phyloP scores from a whole-genome alignment of 371 early-diverging fungal genomes.

The Haplosporangium sp. region DNA sequence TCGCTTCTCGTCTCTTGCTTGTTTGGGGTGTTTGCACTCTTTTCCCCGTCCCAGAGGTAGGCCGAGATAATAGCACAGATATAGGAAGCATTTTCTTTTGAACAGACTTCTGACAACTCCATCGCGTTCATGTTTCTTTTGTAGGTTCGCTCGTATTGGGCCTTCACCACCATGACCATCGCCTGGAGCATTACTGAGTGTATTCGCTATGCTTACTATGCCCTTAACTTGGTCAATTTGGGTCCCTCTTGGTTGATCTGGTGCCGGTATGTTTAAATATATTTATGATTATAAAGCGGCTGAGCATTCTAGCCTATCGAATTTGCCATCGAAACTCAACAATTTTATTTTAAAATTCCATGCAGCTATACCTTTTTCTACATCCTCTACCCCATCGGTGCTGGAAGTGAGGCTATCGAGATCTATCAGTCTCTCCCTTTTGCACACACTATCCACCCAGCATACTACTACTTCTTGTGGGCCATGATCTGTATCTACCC shows the following conservation, averaged over 20 bases:
- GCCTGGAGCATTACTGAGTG: conserved; percentile 95
- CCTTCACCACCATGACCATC: conserved; percentile 85
- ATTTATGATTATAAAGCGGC: conserved; percentile 13
- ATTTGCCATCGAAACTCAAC: conserved; percentile 27
- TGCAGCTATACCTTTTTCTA: conserved; percentile 89
- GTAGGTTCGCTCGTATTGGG: conserved; percentile 71
- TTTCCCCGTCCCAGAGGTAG: conserved; percentile 73
- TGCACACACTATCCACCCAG: conserved; percentile 64
- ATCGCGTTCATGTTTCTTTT: not conserved
- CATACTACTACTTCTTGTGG: conserved; percentile 68
- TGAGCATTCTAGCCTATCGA: too few species aligned
- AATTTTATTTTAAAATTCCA: conserved; percentile 6
- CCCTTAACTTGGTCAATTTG: conserved; percentile 70
- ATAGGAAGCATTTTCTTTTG: not conserved
- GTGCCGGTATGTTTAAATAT: conserved; percentile 61
- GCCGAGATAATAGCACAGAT: not conserved
- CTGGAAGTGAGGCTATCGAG: conserved; percentile 84
- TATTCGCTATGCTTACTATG: conserved; percentile 90
- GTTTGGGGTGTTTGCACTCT: conserved; percentile 84
- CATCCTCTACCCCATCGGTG: conserved; percentile 92
- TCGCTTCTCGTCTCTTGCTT: conserved; percentile 86
- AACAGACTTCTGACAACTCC: not conserved
- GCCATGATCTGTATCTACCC: conserved; percentile 73
- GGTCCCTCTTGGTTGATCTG: conserved; percentile 72
- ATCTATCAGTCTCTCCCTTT: conserved; percentile 78